A percentile compares a stretch with the other conserved stretches of the same genome.
Evolutionary conservation across 2,329 filamentous ascomycete genomes (phyloP).

Genomic region (Beauveria pseudobassiana): DNA sequence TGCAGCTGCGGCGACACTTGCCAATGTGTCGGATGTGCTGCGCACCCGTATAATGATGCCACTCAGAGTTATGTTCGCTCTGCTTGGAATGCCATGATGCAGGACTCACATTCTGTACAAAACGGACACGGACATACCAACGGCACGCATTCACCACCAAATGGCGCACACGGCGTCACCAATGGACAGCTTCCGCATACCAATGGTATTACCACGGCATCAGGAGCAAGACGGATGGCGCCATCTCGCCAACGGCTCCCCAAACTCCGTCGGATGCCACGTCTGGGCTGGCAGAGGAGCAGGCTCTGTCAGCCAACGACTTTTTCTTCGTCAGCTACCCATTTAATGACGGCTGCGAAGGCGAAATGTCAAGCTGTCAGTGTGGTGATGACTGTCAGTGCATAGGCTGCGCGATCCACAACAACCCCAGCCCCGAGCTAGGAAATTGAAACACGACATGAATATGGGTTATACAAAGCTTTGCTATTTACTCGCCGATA

Average conservation of each 20-base stretch:
- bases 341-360: constrained; percentile 39
- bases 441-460: not conserved
- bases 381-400: constrained; percentile 55
- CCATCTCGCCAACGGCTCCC: constrained; percentile 31
- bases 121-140: not conserved
- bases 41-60: constrained; percentile 60
- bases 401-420: constrained; percentile 49
- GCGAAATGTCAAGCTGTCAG: constrained; percentile 43
- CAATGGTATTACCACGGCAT: constrained; percentile 4
- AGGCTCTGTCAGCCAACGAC: constrained; percentile 42
- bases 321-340: constrained; percentile 55
- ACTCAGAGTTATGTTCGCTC: constrained; percentile 47
- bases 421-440: constrained; percentile 19
- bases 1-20: constrained; percentile 61
- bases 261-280: constrained; percentile 42
- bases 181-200: constrained; percentile 12
- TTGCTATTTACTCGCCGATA: constrained; percentile 1
- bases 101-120: constrained; percentile 19
- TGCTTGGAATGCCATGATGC: constrained; percentile 35
- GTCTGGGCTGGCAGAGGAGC: constrained; percentile 40
- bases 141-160: constrained; percentile 5
- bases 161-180: constrained; percentile 14
- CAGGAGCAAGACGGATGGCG: constrained; percentile 20
- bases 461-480: not conserved
- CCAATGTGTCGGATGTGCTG: constrained; percentile 60